These are phyloP conservation scores for Aschersonia sp. DNA, from an alignment of 2,329 filamentous ascomycete genomes.

Conservation along the genomic window DNA sequence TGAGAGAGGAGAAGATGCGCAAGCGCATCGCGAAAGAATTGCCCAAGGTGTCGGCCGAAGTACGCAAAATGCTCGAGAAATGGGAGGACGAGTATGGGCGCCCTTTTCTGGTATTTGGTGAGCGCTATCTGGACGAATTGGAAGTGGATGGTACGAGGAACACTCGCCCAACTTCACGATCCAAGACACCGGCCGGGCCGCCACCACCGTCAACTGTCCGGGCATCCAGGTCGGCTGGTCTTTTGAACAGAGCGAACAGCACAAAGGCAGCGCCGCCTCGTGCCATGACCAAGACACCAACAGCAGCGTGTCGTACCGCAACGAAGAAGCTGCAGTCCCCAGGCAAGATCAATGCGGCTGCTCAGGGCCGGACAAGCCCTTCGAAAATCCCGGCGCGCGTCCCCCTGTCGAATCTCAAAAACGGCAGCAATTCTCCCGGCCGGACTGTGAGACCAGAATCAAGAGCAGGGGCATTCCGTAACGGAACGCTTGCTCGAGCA, in stretches of 20 bases:
- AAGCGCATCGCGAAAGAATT: constrained; percentile 94
- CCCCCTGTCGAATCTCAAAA: constrained; percentile 53
- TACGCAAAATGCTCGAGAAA: constrained; percentile 63
- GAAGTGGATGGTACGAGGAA: constrained; percentile 46
- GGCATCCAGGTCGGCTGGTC: constrained; percentile 16
- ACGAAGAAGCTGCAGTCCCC: constrained; percentile 14
- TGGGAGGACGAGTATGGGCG: constrained; percentile 94
- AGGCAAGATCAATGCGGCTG: constrained; percentile 12
- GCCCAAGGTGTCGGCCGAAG: constrained; percentile 76
- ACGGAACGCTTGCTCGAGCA: constrained; percentile 44
- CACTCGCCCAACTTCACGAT: constrained; percentile 34
- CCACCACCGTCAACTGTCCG: constrained; percentile 31
- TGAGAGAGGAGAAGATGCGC: constrained; percentile 96
- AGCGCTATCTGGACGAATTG: constrained; percentile 79
- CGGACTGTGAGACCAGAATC: constrained; percentile 32
- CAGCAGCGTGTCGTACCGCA: constrained; percentile 17
- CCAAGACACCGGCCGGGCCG: constrained; percentile 59
- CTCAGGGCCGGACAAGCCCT: constrained; percentile 19
- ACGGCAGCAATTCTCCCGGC: constrained; percentile 71
- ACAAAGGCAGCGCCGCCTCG: constrained; percentile 21
- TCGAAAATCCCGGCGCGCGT: constrained; percentile 53
- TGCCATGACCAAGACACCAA: constrained; percentile 40
- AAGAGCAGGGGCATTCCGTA: constrained; percentile 32
- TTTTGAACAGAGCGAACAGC: constrained; percentile 12
- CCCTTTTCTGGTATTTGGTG: constrained; percentile 84